Base-by-base conservation (phyloP, 2,329 filamentous ascomycete species). In the Microdochium nivale region DNA sequence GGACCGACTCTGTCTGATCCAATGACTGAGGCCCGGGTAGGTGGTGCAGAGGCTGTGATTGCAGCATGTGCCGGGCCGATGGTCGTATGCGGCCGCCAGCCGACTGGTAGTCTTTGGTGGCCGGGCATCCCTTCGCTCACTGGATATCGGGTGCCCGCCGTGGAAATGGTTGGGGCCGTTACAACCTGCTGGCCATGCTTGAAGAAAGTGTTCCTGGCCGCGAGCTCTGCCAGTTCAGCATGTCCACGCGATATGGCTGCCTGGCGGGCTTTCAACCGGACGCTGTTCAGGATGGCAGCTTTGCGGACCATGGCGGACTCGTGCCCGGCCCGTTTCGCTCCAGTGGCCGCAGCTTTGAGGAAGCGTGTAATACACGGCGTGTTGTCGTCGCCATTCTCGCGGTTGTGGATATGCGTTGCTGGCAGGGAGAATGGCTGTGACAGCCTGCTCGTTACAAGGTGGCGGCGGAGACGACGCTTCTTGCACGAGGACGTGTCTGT, bases 401-500 rank as follows among this genome's bases (percentile, higher is more conserved):
- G 77, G 63, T 84, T 80, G 50, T 84, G 73, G 52, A 88, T 86
- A 59, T 88, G 84, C 44, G 84, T 83, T 2, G 86, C 82, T 0
- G 86, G 86, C 25, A 79, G 73, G 0, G 84, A 87, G 65, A 81
- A 89, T 1, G 86, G 84, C 48, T 75, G 78, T 10, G 84, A 88
- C 1, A 89, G 79, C 8, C 84, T 77, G 21, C 84, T 88, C 1
- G 86, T 89, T 60, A 88, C 80, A 44, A 88, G 74, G 21, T 77
- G 67, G 2, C 80, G 70, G 1, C 83, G 76, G 3, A 88, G 68
- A 3, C 86, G 76, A 24, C 86, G 79, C 66, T 88, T 89, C 72
- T 90, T 89, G 62, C 69, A 74, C 62, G 71, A 63, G 52, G 81
- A 56, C n/a, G 56, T 59, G 25, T 71, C 71, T 1, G 77, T 79